Base-by-base conservation (phyloP, 2,329 filamentous ascomycete species). In the Alternaria novae-zelandiae region DNA sequence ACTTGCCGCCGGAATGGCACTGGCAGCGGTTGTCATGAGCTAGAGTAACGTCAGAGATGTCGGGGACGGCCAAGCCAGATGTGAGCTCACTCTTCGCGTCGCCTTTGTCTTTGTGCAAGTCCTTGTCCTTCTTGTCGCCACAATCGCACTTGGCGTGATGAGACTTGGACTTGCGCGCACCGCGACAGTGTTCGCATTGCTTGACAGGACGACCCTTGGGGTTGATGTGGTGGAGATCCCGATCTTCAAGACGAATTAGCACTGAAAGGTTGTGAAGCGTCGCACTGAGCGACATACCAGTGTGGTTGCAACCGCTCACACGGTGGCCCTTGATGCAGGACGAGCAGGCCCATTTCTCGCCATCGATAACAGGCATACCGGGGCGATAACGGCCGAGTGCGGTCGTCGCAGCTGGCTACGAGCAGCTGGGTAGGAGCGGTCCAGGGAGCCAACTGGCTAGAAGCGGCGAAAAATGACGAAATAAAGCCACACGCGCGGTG, bases 251-350 rank as follows among this genome's bases (percentile, higher is more conserved):
- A 44, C 54, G 45, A 51, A 63, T 77, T 68, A 78, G 69, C 61
- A 49, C 46, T 49, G 51, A 54, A 54, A 55, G 17, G 32, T 49
- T 53, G 57, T 45, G 50, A 63, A 46, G 65, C 60, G 50, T 59
- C 57, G 51, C 47, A 21, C 56, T 54, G n/a, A 46, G 63, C 54
- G 61, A 66, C 71, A 86, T 89, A 97, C 94, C 94, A 81, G 89
- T 88, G 83, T 99, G 96, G 82, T 95, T 93, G 86, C 96, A 99
- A 81, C 96, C 97, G 90, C 94, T 98, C 80, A 99, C 96, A 80
- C 96, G 93, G 85, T 99, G 96, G 79, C 96, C 96, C 83, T 96
- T 92, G 80, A 99, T 94, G 85, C 96, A 99, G 84, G 94, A 94
- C 85, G 97, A 93, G 86, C 95, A 98, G 83, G 95, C 95, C 86